Evolutionary conservation across 2,329 filamentous ascomycete species (phyloP), one percentile per base, ranked within the genome.

Genomic region (Nothophoma quercina): DNA sequence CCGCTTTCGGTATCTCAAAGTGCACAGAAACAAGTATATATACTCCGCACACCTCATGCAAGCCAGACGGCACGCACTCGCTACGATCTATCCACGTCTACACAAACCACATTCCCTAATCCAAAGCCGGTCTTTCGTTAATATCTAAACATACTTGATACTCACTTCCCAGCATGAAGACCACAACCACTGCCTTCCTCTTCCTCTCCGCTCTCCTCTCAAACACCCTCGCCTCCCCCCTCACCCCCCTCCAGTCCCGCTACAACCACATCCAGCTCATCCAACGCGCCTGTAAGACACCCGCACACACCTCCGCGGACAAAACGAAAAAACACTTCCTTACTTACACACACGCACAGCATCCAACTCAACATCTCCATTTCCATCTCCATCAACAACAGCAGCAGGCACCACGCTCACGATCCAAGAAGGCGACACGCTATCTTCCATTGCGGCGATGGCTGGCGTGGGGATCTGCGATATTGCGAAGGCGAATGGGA

Each of bases 141-240:
- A 29, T 30, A 26, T 35, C 12, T 9, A 8, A 19, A 12, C 13
- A 32, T 7, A 30, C n/a, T 15, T 12, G 21, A 19, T 13, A 34
- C 12, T 13, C 10, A 2, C 9, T 16, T 5, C 21, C 9, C 19
- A 42, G 26, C 12, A 53, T 53, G 50, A 53, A 47, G 42, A 22
- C 46, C 16, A 35, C 49, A 5, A 32, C 39, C 4, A 21, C 34
- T 6, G 25, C 25, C 9, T 10, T 41, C n/a, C 18, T 53, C 32
- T 25, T 46, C 9, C 25, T 53, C 19, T 46, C 42, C 5, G 35
- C 36, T 15, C 30, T 47, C 13, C 25, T 53, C 7, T 47, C 42
- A 16, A 66, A 33, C 13, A 51, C 64, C 8, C 55, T 60, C 45
- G 62, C 45, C 1, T 63, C 66, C 32, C 58, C 62, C 18, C 56